Base-by-base conservation (phyloP, 2,329 filamentous ascomycete genomes). In the Claviceps monticola region DNA sequence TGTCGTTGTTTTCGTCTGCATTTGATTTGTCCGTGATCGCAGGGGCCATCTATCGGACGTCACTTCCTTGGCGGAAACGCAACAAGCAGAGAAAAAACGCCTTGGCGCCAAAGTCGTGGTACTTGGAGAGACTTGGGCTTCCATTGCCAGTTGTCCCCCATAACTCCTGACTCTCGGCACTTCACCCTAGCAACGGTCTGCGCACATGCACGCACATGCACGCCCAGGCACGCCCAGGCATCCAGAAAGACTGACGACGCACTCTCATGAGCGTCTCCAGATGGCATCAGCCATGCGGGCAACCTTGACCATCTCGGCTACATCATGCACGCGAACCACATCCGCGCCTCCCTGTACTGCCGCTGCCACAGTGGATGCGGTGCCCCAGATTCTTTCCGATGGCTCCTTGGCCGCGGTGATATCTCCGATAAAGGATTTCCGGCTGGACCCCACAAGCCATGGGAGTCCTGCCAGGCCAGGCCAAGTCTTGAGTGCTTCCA, bases 241-340 rank as follows among this genome's bases (percentile, higher is more conserved):
- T 19, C 4, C 41, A 14, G 17, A 39, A 9, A 42, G 16, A 41
- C 38, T 8, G 17, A 42, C 16, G 16, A 41, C 11, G 19, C 42
- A 43, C 19, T 16, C 48, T 55, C 48, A 51, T 17, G 26, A 49
- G 36, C 44, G 26, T 59, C 87, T 75, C 79, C 87, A 95, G 51
- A 96, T 89, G n/a, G 89, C 90, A 75, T 97, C 91, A 8, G 88
- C 81, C 83, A 97, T 91, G 64, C 78, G 84, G 1, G 81, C 82
- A 36, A 95, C 89, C 67, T 88, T 78, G 42, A 70, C 74, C 91
- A 97, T 97, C 71, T 93, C 86, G 52, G 73, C 69, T 14, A 90
- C 86, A 71, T 97, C 91, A 69, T 98, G 93, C 43, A 98, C 89
- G 49, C 93, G 76, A 46, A 97, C 83, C 53, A 98, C 82, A 71